Evolutionary conservation across 257 asterid species (phyloP), one percentile per base, ranked within the genome.

Genomic region (Penstemon newberryi): DNA sequence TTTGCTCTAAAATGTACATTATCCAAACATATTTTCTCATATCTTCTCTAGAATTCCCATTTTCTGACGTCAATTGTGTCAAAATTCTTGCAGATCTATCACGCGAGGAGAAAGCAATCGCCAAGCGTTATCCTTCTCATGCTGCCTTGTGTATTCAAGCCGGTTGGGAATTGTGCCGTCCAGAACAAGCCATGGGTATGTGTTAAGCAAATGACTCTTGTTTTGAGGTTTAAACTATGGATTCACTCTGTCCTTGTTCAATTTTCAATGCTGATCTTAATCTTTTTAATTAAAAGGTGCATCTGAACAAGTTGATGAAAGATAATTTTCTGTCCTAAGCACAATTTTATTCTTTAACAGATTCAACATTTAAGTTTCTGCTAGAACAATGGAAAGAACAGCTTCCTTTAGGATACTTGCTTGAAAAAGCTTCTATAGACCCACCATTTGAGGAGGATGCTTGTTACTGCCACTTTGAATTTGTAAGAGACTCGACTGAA

Each of bases 351-450:
- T 57, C 66, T 70, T 76, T 70, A 33, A 69, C 96, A 94, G 99
- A 90, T 78, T 94, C 99, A 61, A 90, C 97, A 7, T 94, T 87
- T 70, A 81, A 76, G 75, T 94, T 94, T 84, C 74, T 94, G 80
- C 82, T 94, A n/a, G 92, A 94, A 70, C 97, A 85, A 82, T 94
- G 99, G 99, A 91, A 89, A 85, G 91, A 84, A 67, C 85, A 87
- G 65, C 87, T 94, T 74, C 99, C 97, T 69, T 70, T 91, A 56
- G 96, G 99, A 63, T 90, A 83, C 80, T 59, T 83, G 70, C 89
- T 94, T 70, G 81, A 80, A 65, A 87, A 80, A 70, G 96, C 97
- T 70, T 83, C 64, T 38, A 78, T 86, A 8, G 96, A 89, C 78
- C 83, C 70, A 66, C 99, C 99, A 60, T 91, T 85, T 80, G 96